Evolutionary conservation across 1,284 basidiomycete species (phyloP).

Genomic region (Heterobasidion annosum): DNA sequence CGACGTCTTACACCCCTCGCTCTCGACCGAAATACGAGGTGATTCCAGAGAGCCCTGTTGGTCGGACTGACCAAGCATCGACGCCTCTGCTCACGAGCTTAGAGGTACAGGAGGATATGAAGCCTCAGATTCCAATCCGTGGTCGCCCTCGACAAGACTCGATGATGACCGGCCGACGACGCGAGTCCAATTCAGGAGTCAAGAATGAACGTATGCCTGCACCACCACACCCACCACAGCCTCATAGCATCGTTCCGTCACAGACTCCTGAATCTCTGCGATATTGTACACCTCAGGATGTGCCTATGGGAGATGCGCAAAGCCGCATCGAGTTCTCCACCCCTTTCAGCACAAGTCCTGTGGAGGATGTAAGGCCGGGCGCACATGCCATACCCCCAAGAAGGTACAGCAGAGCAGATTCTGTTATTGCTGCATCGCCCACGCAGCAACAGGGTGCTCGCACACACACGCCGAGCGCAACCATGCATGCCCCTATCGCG

Average conservation of each 20-base stretch:
- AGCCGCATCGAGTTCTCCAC: neutral
- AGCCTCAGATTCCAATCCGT: conserved; percentile 9
- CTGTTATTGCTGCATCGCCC: neutral
- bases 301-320: neutral
- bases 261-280: neutral
- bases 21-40: neutral
- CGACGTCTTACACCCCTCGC: neutral
- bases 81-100: neutral
- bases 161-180: neutral
- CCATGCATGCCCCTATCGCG: neutral
- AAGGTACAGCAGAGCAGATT: neutral
- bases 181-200: neutral
- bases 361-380: neutral
- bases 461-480: neutral
- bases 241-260: neutral
- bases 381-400: neutral
- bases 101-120: neutral
- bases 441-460: neutral
- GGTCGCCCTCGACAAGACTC: conserved; percentile 10
- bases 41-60: neutral
- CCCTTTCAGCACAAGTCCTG: neutral
- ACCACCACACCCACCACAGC: neutral
- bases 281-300: neutral
- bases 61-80: neutral
- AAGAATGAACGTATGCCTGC: neutral